These are phyloP conservation scores for Eimeria maxima DNA, from an alignment of 169 alveolate species.

Conservation along the genomic window DNA sequence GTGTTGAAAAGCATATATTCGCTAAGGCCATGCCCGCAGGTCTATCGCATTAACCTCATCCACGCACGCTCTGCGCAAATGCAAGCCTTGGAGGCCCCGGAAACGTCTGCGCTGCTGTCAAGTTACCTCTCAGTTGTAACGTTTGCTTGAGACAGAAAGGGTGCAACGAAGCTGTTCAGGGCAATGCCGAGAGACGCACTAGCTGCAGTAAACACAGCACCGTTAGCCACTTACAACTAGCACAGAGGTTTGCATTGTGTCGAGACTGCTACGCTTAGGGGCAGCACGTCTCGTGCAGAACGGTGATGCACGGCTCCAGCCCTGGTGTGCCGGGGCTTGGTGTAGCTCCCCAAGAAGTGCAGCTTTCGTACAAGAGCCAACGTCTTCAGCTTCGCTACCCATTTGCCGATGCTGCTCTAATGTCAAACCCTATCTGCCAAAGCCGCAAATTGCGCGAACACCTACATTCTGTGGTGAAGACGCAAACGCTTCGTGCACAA, in stretches of 20 bases:
- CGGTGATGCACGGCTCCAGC: neutral
- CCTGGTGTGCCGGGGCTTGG: neutral
- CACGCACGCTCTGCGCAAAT: conserved; percentile 1
- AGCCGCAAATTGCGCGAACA: neutral
- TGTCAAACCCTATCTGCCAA: neutral
- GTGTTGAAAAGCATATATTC: neutral
- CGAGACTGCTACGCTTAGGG: neutral
- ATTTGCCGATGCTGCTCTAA: neutral
- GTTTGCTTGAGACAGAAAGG: neutral
- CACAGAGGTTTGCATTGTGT: neutral
- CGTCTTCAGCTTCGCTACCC: neutral
- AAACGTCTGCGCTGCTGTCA: neutral
- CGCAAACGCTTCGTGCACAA: neutral
- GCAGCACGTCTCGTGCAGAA: neutral
- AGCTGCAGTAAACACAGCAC: neutral
- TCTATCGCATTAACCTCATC: neutral
- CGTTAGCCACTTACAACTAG: neutral
- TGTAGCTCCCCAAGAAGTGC: neutral
- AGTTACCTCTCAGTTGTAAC: neutral
- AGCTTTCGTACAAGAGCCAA: neutral
- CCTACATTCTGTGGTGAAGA: neutral
- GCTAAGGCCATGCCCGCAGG: neutral
- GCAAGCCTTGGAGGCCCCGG: neutral
- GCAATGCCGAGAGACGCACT: neutral
- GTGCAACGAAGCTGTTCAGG: neutral